These are phyloP conservation scores for Phialophora macrospora DNA, from an alignment of 2,329 filamentous ascomycete species.

Conservation along the genomic window DNA sequence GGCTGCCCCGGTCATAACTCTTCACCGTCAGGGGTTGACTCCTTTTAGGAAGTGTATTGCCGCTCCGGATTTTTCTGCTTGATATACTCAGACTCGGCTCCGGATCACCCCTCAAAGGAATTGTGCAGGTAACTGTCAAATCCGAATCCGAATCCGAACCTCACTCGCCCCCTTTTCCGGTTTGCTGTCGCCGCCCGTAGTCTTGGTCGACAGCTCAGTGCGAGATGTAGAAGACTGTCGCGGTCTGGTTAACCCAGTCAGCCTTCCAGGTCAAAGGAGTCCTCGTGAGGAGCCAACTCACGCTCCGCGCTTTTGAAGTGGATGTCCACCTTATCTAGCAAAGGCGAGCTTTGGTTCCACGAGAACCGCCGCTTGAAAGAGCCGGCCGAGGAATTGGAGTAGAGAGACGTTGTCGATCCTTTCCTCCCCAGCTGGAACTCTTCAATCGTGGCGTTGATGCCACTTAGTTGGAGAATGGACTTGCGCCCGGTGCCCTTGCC, in stretches of 20 bases:
- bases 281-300: slow-evolving; percentile 1
- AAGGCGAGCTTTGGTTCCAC: slow-evolving; percentile 14
- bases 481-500: slow-evolving; percentile 12
- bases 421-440: slow-evolving; percentile 10
- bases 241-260: slow-evolving; percentile 10
- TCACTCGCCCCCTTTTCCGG: slow-evolving; percentile 3
- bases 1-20: background rate
- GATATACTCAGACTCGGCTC: background rate
- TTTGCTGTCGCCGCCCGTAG: slow-evolving; percentile 1
- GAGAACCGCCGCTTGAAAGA: slow-evolving; percentile 17
- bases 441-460: slow-evolving; percentile 14
- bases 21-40: background rate
- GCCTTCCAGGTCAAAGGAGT: background rate
- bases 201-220: slow-evolving; percentile 12
- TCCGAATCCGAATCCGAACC: background rate
- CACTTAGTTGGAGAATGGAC: slow-evolving; percentile 10
- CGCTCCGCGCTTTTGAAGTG: slow-evolving; percentile 13
- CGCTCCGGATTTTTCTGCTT: background rate
- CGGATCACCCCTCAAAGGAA: background rate
- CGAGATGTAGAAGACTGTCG: slow-evolving; percentile 15
- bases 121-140: background rate
- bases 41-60: background rate
- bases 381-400: slow-evolving; percentile 5
- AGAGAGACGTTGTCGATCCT: slow-evolving; percentile 11
- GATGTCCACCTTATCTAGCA: slow-evolving; percentile 13